Base-by-base conservation (phyloP, 768 basidiomycete species). In the Cystobasidium onofrii region DNA sequence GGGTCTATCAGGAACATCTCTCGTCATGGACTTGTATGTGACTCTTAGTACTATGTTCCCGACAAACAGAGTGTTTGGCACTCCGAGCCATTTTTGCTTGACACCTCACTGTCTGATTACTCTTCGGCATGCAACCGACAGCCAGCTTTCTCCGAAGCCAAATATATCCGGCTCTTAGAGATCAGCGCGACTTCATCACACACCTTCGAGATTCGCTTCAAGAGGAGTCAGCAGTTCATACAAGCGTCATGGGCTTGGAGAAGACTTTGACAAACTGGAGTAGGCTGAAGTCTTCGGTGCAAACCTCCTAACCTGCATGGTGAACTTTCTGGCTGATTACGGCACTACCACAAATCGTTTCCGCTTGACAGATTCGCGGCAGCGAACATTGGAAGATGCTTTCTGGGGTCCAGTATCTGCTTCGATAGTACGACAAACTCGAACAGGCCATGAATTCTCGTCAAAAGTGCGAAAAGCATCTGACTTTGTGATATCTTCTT, bases 381-480 rank as follows among this genome's bases (percentile, higher is more conserved):
- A 71, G 27, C 18, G n/a, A 2, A 25, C 69, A 4, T 20, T 71
- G 9, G 31, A 55, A 36, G 69, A 71, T 60, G 69, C 69, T 20
- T 71, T 57, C 69, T 71, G 69, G 69, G 69, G 69, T 18, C 33
- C 33, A 54, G 69, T 71, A 29, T 55, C 69, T 13, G 69, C 69
- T n/a, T 71, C 69, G 18, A 71, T 71, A 25, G 69, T 71, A 10
- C 55, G 69, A 31, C 33, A 15, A 34, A 7, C 20, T 36, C 39
- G n/a, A 54, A 15, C 52, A 54, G 57, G 12, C 57, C 2, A 12
- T 1, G 6, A 25, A 27, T 27, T 12, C 27, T 27, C 57, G 6
- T 34, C 57, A 39, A 39, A 39, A 15, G 15, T 27, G 6, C 31
- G 29, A 60, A 13, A 60, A 27, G 57, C 33, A 34, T 15, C 33